phyloP scores from a whole-genome alignment of 306 rosid genomes.

The Ochetophila trinervis region DNA sequence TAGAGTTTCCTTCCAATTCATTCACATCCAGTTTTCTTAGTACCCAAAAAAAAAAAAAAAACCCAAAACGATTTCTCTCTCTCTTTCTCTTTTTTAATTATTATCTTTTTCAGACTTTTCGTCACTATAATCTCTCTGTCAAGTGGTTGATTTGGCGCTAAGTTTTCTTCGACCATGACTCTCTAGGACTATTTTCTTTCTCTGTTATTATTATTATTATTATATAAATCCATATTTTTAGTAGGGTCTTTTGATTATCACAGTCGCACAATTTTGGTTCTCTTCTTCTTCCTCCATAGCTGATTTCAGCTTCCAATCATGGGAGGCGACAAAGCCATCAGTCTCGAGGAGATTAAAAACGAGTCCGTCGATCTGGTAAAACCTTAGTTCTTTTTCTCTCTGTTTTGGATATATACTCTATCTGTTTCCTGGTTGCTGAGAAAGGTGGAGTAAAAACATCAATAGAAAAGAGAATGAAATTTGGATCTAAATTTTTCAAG shows the following conservation, averaged over 20 bases:
- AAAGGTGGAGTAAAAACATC: neutral
- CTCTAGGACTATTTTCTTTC: too few species aligned
- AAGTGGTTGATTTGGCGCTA: too few species aligned
- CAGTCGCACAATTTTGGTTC: neutral
- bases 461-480: neutral
- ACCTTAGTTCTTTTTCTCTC: neutral
- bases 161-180: too few species aligned
- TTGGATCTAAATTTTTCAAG: neutral
- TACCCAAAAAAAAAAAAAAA: neutral
- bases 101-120: neutral
- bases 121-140: too few species aligned
- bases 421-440: slow-evolving; percentile 1
- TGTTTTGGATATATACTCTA: neutral
- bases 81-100: neutral
- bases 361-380: slow-evolving; percentile 89
- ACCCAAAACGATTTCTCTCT: neutral
- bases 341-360: slow-evolving; percentile 86
- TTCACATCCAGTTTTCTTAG: neutral
- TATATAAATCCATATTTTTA: too few species aligned
- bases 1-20: neutral
- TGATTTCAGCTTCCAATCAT: slow-evolving; percentile 30
- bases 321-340: slow-evolving; percentile 56
- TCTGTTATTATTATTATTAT: too few species aligned
- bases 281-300: neutral
- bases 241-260: too few species aligned